A percentile compares a stretch with the other conserved stretches of the same genome.
Conservation (phyloP, 306 rosid species). For the Prosopis cineraria region DNA sequence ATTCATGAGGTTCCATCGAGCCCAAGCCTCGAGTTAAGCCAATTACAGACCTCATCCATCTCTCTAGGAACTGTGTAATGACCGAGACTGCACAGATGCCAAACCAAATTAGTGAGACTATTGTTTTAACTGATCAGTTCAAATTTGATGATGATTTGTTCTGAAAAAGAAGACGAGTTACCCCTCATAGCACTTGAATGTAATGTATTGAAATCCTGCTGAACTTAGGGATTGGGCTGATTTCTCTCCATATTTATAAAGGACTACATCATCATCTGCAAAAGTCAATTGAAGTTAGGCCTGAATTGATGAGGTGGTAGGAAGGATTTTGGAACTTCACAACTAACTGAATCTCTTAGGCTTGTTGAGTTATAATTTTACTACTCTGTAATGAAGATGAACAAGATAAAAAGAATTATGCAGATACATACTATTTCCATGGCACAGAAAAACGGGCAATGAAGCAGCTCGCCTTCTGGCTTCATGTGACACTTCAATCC, state of each 20-base stretch:
- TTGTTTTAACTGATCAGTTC: slow-evolving; percentile 3
- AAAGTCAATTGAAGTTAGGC: slow-evolving; percentile 15
- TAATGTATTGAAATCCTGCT: slow-evolving; percentile 74
- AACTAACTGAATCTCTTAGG: too few species aligned
- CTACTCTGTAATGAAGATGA: neutral
- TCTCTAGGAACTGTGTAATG: slow-evolving; percentile 94
- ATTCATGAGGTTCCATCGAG: slow-evolving; percentile 62
- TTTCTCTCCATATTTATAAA: slow-evolving; percentile 72
- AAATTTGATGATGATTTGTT: neutral
- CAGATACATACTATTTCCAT: slow-evolving; percentile 72
- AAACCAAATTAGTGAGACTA: slow-evolving; percentile 24
- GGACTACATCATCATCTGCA: slow-evolving; percentile 81
- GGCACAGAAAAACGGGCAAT: slow-evolving; percentile 75
- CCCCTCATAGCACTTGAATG: slow-evolving; percentile 90
- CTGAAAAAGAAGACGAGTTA: slow-evolving; percentile 24
- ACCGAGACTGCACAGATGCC: slow-evolving; percentile 73
- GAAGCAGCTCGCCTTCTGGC: slow-evolving; percentile 88
- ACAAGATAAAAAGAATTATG: slow-evolving; percentile 14
- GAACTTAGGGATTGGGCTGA: slow-evolving; percentile 70
- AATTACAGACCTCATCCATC: slow-evolving; percentile 91
- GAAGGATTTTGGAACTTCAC: neutral
- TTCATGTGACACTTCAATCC: slow-evolving; percentile 81
- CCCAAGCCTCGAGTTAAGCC: slow-evolving; percentile 82
- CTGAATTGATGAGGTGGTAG: neutral
- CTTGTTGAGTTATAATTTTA: neutral